Base-by-base conservation (phyloP, 2,329 filamentous ascomycete genomes). In the Thielaviopsis punctulata region DNA sequence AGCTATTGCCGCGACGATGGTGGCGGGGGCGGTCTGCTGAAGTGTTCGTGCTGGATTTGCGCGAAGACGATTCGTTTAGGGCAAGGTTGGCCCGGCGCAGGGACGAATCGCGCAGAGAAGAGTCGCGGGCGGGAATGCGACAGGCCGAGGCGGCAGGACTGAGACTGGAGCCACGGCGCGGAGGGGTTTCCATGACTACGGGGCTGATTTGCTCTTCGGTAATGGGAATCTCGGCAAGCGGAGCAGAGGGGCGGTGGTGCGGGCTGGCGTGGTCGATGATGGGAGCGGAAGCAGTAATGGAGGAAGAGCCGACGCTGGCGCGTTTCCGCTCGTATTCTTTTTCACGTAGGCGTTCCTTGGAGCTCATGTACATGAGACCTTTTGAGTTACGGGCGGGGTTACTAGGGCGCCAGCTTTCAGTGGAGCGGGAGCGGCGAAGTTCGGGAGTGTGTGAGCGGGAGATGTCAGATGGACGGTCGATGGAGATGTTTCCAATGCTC, bases 281-380 rank as follows among this genome's bases (percentile, higher is more conserved):
- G 23, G 62, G 59, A 19, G 60, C 63, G 41, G 63, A 60, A 55
- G 61, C 61, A 55, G 64, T 68, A 45, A 65, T 65, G 48, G 65
- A 67, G 22, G 64, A 62, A 36, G 66, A 59, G 47, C 68, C 67
- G 55, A 67, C 58, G 58, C 66, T 72, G n/a, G 66, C 60, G 41
- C 79, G 72, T 59, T 76, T 82, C 58, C 75, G 74, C 57, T 84
- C 79, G 3, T 66, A 66, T 56, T 84, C 80, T 57, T 73, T 79
- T 49, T 79, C 77, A 45, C 75, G 72, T 45, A 86, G 66, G 25
- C 73, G 72, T 62, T 86, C 82, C 61, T 76, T 81, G 45, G 82
- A 86, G 66, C 74, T 80, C 80, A 83, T 85, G 60, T 85, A 84
- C 74, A 81, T 79, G 60, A 85, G 65, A 2, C 79, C 75, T 61